Conservation (phyloP, 1,284 basidiomycete genomes). For the Neolentinus lepideus region DNA sequence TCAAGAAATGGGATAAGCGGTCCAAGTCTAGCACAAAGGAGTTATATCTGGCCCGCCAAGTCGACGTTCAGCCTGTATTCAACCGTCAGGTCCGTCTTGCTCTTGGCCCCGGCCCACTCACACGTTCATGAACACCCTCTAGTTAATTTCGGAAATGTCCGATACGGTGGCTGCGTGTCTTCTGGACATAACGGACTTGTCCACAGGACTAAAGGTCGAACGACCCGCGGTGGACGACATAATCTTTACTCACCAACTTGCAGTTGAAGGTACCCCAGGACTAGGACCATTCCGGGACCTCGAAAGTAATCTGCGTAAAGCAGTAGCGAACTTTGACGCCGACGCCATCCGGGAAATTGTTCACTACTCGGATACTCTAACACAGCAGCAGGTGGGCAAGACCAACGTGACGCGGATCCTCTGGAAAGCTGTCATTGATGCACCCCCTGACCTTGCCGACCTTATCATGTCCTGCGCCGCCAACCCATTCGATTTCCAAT, state of each 20-base stretch:
- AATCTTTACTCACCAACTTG: conserved; percentile 67
- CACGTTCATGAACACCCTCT: not conserved
- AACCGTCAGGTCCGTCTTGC: conserved; percentile 74
- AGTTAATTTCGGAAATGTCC: conserved; percentile 93
- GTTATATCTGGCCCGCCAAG: conserved; percentile 92
- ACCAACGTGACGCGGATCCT: conserved; percentile 78
- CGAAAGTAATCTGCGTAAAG: conserved; percentile 79
- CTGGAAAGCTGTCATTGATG: conserved; percentile 87
- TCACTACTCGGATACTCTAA: conserved; percentile 61
- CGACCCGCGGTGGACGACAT: conserved; percentile 38
- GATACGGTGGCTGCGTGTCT: conserved; percentile 94
- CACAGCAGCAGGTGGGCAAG: conserved; percentile 49
- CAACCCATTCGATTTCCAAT: conserved; percentile 79
- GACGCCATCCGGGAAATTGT: conserved; percentile 65
- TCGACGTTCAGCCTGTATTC: conserved; percentile 97
- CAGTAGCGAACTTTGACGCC: conserved; percentile 54
- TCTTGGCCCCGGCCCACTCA: conserved; percentile 3
- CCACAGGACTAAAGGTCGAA: conserved; percentile 68
- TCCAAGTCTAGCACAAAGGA: conserved; percentile 95
- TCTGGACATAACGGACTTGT: conserved; percentile 84
- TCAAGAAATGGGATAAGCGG: conserved; percentile 99
- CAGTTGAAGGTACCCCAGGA: conserved; percentile 50
- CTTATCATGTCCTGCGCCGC: conserved; percentile 65
- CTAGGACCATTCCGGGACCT: conserved; percentile 81
- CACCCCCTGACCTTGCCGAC: conserved; percentile 65